A percentile compares a stretch with the other conserved stretches of the same genome.
phyloP scores from a whole-genome alignment of 2,329 filamentous ascomycete species.

The Xylaria sp. region DNA sequence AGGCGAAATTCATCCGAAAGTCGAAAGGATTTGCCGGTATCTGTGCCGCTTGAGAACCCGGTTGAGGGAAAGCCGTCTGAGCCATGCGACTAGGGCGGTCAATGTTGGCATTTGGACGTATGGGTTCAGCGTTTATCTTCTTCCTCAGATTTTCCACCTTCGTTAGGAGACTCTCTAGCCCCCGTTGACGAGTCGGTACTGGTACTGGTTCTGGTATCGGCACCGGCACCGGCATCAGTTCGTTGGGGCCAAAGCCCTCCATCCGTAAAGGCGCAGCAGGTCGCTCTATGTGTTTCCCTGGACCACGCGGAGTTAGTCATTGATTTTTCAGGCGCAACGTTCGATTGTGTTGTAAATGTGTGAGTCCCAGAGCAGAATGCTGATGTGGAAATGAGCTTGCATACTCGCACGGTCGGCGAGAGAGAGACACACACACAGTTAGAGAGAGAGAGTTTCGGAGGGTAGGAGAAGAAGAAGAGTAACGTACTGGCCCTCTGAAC shows the following conservation, averaged over 20 bases:
- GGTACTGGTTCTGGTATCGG: background rate
- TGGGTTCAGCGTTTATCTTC: constrained; percentile 8
- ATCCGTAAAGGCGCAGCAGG: constrained; percentile 3
- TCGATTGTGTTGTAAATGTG: background rate
- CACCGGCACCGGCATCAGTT: background rate
- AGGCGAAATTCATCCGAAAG: constrained; percentile 9
- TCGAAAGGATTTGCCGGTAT: constrained; percentile 1
- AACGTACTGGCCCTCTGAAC: constrained; percentile 19
- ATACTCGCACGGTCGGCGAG: too few relatives aligned
- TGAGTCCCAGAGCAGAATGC: background rate
- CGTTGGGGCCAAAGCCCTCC: background rate
- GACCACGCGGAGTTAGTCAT: background rate
- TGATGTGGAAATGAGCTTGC: background rate
- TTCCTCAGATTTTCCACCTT: constrained; percentile 22
- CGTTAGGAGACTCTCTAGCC: constrained; percentile 5
- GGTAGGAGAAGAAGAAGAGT: background rate
- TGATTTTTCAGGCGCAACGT: background rate
- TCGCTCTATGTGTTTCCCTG: constrained; percentile 14
- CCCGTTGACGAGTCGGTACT: background rate
- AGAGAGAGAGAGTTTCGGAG: background rate
- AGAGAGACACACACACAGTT: too few relatives aligned
- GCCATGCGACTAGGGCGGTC: background rate
- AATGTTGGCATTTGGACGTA: background rate
- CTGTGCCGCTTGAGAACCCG: background rate
- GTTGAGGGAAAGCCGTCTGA: background rate